These are phyloP conservation scores for Nothopassalora personata DNA, from an alignment of 2,329 filamentous ascomycete species.

Conservation along the genomic window DNA sequence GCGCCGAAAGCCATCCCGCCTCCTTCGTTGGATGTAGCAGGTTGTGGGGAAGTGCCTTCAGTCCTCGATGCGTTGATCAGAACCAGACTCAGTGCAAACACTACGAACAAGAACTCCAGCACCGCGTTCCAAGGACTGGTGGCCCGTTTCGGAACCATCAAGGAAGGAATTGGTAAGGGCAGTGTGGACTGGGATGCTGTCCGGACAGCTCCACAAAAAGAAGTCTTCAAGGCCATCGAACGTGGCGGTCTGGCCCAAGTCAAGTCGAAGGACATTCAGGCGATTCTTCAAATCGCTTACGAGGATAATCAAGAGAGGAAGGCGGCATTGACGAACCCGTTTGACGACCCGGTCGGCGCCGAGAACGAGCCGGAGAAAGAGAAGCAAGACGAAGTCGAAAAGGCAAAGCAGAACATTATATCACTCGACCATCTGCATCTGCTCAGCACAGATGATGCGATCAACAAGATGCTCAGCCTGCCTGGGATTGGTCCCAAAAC, in stretches of 20 bases:
- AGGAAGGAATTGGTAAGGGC: constrained; percentile 60
- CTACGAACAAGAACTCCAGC: constrained; percentile 56
- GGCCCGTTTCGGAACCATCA: constrained; percentile 56
- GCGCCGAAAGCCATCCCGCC: constrained; percentile 63
- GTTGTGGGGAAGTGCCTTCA: constrained; percentile 62
- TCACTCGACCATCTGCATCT: constrained; percentile 59
- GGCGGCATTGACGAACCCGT: constrained; percentile 43
- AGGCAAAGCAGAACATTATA: constrained; percentile 54
- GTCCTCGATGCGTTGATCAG: constrained; percentile 60
- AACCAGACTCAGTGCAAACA: constrained; percentile 58
- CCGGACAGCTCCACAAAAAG: constrained; percentile 51
- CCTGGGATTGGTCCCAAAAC: constrained; percentile 64
- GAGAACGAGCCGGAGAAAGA: constrained; percentile 45
- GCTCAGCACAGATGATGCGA: constrained; percentile 52
- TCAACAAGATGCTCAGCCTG: constrained; percentile 53
- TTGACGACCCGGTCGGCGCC: constrained; percentile 33
- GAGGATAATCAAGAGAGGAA: constrained; percentile 59
- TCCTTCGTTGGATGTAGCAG: constrained; percentile 65
- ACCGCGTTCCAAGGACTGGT: constrained; percentile 63
- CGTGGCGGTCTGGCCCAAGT: constrained; percentile 63
- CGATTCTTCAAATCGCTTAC: constrained; percentile 66
- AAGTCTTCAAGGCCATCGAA: constrained; percentile 65
- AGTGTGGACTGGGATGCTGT: constrained; percentile 73
- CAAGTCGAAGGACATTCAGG: constrained; percentile 69
- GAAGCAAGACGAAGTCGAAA: constrained; percentile 54